phyloP scores from a whole-genome alignment of 2,329 filamentous ascomycete genomes.

The Ceratocystis variospora region DNA sequence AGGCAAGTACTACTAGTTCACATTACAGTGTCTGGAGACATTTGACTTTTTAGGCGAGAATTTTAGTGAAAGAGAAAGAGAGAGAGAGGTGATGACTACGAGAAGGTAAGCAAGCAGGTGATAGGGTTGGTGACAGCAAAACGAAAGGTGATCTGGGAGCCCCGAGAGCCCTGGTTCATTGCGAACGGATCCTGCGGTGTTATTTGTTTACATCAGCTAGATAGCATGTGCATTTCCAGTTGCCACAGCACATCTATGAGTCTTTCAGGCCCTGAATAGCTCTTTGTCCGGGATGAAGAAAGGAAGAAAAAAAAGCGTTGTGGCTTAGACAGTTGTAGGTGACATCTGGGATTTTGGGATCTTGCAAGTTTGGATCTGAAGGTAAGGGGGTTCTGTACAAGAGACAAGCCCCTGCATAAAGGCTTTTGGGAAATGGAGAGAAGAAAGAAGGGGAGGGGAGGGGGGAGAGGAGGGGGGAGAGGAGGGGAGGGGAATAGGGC shows the following conservation, averaged over 20 bases:
- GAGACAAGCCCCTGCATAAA: neutral
- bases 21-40: neutral
- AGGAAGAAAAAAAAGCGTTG: neutral
- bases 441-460: neutral
- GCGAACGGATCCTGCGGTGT: neutral
- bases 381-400: neutral
- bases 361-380: neutral
- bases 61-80: neutral
- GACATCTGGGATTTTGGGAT: neutral
- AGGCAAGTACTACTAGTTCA: neutral
- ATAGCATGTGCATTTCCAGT: neutral
- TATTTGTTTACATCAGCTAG: neutral
- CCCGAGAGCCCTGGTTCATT: neutral
- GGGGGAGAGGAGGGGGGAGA: neutral
- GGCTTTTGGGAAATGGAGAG: neutral
- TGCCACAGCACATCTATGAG: neutral
- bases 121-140: neutral
- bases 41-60: neutral
- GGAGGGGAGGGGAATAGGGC: neutral
- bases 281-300: no score
- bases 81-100: neutral
- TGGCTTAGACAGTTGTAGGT: constrained; percentile 2
- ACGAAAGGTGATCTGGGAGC: neutral
- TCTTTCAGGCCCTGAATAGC: neutral
- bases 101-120: neutral